Conservation (phyloP, 1,284 basidiomycete genomes). For the Leucoagaricus sp. region DNA sequence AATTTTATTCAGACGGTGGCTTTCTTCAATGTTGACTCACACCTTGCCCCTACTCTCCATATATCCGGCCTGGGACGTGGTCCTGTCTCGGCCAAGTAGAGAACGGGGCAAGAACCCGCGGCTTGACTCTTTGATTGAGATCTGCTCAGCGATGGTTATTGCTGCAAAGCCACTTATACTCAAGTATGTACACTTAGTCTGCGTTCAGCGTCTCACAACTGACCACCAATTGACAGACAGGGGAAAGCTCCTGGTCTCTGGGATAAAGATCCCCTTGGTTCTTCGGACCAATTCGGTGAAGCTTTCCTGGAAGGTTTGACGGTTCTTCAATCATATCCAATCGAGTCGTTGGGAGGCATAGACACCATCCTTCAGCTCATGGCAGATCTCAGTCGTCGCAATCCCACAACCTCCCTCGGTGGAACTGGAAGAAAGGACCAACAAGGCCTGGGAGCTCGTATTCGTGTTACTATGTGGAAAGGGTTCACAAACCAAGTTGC, state of each 20-base stretch:
- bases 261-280: constrained; percentile 46
- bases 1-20: constrained; percentile 59
- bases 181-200: constrained; percentile 41
- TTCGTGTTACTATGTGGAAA: constrained; percentile 68
- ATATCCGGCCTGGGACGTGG: constrained; percentile 66
- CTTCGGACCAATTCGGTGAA: constrained; percentile 41
- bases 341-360: constrained; percentile 57
- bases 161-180: constrained; percentile 54
- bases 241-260: constrained; percentile 55
- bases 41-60: constrained; percentile 64
- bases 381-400: constrained; percentile 48
- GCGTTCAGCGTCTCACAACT: not conserved
- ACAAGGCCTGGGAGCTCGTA: constrained; percentile 51
- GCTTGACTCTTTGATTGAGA: constrained; percentile 64
- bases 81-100: constrained; percentile 61
- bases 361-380: constrained; percentile 71
- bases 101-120: constrained; percentile 59
- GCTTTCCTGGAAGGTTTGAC: constrained; percentile 67
- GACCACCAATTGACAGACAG: constrained; percentile 40
- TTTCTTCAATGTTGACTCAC: constrained; percentile 72
- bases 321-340: constrained; percentile 65
- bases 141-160: constrained; percentile 69
- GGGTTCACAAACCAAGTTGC: constrained; percentile 56
- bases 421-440: constrained; percentile 23
- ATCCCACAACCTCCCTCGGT: constrained; percentile 19